A percentile compares a stretch with the other conserved stretches of the same genome.
Evolutionary conservation across 768 basidiomycete species (phyloP).

Genomic region (Naganishia onofrii): DNA sequence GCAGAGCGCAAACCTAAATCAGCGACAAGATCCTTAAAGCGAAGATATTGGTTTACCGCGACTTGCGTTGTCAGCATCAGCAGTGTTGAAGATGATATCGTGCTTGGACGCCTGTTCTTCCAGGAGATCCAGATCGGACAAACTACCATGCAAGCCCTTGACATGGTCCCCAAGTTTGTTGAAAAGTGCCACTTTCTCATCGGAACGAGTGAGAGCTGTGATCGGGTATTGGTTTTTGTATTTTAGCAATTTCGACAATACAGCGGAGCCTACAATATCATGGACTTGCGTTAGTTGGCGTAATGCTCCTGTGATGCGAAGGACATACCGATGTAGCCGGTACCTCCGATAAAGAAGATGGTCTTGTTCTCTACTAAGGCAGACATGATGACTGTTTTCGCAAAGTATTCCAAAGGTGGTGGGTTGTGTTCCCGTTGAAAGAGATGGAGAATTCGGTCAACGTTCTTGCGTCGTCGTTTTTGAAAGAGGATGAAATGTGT

Average conservation of each 20-base stretch:
- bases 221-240: constrained; percentile 29
- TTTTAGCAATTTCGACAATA: constrained; percentile 31
- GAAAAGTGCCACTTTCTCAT: constrained; percentile 39
- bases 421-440: too few relatives aligned
- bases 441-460: too few relatives aligned
- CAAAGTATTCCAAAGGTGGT: too few relatives aligned
- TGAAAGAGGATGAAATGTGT: too few relatives aligned
- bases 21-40: neutral
- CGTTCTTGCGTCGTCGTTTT: too few relatives aligned
- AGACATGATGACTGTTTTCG: constrained; percentile 11
- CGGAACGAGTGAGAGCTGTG: constrained; percentile 41
- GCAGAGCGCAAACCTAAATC: neutral
- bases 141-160: constrained; percentile 38
- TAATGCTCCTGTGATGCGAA: neutral
- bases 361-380: constrained; percentile 30
- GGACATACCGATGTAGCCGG: constrained; percentile 41
- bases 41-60: neutral
- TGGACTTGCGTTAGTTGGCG: neutral
- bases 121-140: constrained; percentile 43
- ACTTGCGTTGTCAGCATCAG: constrained; percentile 44
- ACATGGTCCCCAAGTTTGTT: constrained; percentile 36
- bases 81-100: constrained; percentile 45
- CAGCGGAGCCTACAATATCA: constrained; percentile 26
- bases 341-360: constrained; percentile 43
- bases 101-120: constrained; percentile 37